Evolutionary conservation across 2,329 filamentous ascomycete species (phyloP).

Genomic region (Phyllosticta paracitricarpa): DNA sequence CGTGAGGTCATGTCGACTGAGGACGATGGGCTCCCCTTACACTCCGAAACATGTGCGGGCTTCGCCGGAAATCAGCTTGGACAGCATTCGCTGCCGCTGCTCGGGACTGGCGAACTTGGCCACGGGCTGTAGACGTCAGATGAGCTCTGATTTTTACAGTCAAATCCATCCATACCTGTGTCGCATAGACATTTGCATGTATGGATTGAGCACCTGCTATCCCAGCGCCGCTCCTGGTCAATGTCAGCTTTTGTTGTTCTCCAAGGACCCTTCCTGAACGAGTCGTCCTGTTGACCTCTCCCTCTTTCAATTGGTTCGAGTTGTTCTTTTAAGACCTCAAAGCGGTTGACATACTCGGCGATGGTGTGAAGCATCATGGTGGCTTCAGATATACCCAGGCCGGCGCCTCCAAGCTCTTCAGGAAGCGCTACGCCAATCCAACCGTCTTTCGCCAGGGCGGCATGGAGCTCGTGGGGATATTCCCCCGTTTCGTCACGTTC

Average conservation of each 20-base stretch:
- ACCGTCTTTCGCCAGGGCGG: constrained; percentile 61
- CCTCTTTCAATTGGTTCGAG: not conserved
- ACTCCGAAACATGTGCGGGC: constrained; percentile 62
- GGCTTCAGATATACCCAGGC: constrained; percentile 69
- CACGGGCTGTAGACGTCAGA: constrained; percentile 36
- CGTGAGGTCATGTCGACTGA: not conserved
- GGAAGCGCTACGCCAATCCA: constrained; percentile 77
- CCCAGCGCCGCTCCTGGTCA: constrained; percentile 55
- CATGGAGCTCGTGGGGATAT: constrained; percentile 68
- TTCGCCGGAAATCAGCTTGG: constrained; percentile 52
- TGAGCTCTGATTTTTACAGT: not conserved
- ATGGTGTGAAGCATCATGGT: constrained; percentile 85
- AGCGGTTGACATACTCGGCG: constrained; percentile 42
- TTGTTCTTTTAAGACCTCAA: not conserved
- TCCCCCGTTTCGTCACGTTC: constrained; percentile 58
- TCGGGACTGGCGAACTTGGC: constrained; percentile 60
- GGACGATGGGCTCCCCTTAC: not conserved
- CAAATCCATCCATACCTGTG: not conserved
- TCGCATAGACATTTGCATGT: constrained; percentile 52
- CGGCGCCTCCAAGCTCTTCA: constrained; percentile 62
- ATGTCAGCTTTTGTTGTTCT: not conserved
- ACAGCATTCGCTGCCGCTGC: constrained; percentile 55
- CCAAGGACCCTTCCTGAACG: not conserved
- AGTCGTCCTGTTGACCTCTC: not conserved
- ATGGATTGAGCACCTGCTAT: constrained; percentile 58